Evolutionary conservation across 148 eudicot genomes (phyloP), one percentile per base, ranked within the genome.

Genomic region (Rhododendron henanense): DNA sequence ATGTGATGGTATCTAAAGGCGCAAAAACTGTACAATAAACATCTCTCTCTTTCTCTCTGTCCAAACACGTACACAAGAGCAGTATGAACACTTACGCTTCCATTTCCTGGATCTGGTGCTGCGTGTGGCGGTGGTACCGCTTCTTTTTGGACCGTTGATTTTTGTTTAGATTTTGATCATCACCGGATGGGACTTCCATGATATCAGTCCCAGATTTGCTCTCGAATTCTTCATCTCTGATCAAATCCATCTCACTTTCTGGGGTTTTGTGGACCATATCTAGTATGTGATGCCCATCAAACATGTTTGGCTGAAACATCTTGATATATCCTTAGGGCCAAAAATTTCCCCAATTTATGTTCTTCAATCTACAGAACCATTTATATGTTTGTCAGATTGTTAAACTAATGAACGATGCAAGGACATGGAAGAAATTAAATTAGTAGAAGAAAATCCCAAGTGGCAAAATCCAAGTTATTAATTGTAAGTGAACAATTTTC

Each of bases 101-200:
- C 99, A 97, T 97, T 89, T 97, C 99, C 74, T 93, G 96, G 86
- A 97, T 97, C 81, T 97, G 99, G 85, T 94, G 95, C 86, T 97
- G 99, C 3, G 99, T 97, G 87, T 97, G 99, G 83, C 99, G 97
- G 76, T 97, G 99, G 84, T 97, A 97, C 7, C 97, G 90, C 88
- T 95, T 95, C 94, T 92, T 95, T 89, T 95, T 93, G 50, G 96
- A 95, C 45, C 93, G 95, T 91, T 94, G 94, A 79, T 94, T 67
- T 4, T 67, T 67, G 33, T 10, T 95, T 6, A 96, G 96, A 86
- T 95, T 97, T 85, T 94, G 94, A 57, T 94, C 98, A 65, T 95
- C 98, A 2, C 98, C 97, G 0, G 97, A 95, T 14, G 94, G 93
- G 31, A 91, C 92, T 85, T 95, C 98, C 91, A 94, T 90, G 85